These are phyloP conservation scores for Mortierella sp. DNA, from an alignment of 371 early-diverging fungal genomes.

Conservation along the genomic window DNA sequence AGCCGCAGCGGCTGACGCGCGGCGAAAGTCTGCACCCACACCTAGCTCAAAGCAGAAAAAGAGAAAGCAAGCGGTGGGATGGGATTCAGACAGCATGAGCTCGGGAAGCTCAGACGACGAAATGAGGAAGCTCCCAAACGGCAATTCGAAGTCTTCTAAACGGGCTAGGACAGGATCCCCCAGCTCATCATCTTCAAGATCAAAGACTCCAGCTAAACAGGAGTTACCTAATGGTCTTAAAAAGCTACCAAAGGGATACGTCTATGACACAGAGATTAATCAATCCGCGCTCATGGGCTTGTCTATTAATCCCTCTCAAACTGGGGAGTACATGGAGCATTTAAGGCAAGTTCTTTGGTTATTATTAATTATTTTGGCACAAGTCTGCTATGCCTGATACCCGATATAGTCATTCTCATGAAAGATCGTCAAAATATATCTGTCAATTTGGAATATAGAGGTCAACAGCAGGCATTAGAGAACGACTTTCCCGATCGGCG, in stretches of 20 bases:
- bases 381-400: neutral
- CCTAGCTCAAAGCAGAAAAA: slow-evolving; percentile 22
- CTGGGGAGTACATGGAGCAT: slow-evolving; percentile 39
- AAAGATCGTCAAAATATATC: neutral
- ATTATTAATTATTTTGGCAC: neutral
- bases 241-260: slow-evolving; percentile 40
- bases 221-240: slow-evolving; percentile 40
- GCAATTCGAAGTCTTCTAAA: slow-evolving; percentile 22
- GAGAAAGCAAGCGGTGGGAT: slow-evolving; percentile 13
- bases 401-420: neutral
- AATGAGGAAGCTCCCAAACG: neutral
- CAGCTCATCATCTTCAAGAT: slow-evolving; percentile 7
- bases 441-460: slow-evolving; percentile 12
- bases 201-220: slow-evolving; percentile 14
- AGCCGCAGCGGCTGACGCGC: slow-evolving; percentile 17
- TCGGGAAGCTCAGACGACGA: slow-evolving; percentile 42
- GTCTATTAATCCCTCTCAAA: slow-evolving; percentile 32
- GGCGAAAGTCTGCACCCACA: slow-evolving; percentile 21
- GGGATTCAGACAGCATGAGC: slow-evolving; percentile 37
- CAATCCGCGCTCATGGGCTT: slow-evolving; percentile 33
- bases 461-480: slow-evolving; percentile 29
- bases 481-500: slow-evolving; percentile 43
- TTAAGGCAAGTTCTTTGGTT: slow-evolving; percentile 15
- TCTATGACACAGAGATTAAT: slow-evolving; percentile 37
- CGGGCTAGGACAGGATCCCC: slow-evolving; percentile 40